Evolutionary conservation across 2,329 filamentous ascomycete genomes (phyloP), one percentile per base, ranked within the genome.

Genomic region (Fonsecaea nubica): DNA sequence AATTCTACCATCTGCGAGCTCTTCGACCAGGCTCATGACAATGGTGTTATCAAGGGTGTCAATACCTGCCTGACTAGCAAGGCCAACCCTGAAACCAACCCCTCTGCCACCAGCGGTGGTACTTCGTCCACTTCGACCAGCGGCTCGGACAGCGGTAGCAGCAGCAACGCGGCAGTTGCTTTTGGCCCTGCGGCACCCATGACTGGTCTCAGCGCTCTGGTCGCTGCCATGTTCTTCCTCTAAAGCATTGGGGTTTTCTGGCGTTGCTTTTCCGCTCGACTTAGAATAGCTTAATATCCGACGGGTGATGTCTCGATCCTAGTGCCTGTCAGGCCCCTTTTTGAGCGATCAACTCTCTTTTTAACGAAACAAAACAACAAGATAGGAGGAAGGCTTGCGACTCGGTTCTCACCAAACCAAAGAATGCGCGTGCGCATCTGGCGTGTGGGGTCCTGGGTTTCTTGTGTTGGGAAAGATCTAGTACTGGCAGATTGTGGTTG

Each of bases 1-100:
- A 84, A 83, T 66, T 83, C 90, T 69, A 88, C 92, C 65, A 74
- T 78, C 64, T 87, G 91, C 83, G 76, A 79, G 60, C 71, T 76
- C 36, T 86, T 90, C 77, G 77, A 86, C 65, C 75, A 82, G 68
- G 76, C 83, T 40, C 70, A 77, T 53, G 69, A 72, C 63, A 76
- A 77, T 57, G 75, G 77, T 45, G 74, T 81, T 72, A 82, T 85
- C 76, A 78, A 80, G 68, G 84, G 84, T 67, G 77, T 74, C 32
- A 83, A 79, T 76, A 77, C 74, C 35, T 86, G 84, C 76, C 71
- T 77, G 40, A 75, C 75, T 62, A 72, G 73, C 67, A 73, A 74
- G 60, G 52, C 69, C 64, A 72, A 81, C 76, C 78, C 80, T 58
- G 62, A 67, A 35, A 68, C 63, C 62, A 70, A 71, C 45, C 65